Conservation (phyloP, 2,329 filamentous ascomycete genomes). For the Clonostachys chloroleuca region DNA sequence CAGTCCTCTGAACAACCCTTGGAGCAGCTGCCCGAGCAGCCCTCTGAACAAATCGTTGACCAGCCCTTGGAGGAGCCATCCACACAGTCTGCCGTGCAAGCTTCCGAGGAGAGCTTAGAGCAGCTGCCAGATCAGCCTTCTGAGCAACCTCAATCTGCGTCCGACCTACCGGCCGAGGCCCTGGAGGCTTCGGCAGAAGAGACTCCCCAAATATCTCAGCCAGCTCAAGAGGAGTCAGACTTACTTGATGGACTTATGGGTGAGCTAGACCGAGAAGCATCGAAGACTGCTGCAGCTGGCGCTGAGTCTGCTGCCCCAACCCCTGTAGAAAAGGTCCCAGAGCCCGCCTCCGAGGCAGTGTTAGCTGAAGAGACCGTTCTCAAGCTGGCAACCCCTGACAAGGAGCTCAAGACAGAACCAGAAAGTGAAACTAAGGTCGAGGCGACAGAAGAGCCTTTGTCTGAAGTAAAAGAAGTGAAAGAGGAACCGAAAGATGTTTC, state of each 20-base stretch:
- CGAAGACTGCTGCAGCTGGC: neutral
- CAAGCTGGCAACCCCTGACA: too few relatives aligned
- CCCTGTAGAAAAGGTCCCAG: too few relatives aligned
- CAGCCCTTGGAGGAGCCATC: neutral
- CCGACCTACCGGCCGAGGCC: neutral
- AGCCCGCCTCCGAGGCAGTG: too few relatives aligned
- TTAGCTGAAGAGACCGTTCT: too few relatives aligned
- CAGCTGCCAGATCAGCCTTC: neutral
- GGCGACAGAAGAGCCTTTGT: too few relatives aligned
- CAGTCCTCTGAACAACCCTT: neutral
- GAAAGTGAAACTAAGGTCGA: too few relatives aligned
- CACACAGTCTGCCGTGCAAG: too few relatives aligned
- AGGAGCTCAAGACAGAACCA: too few relatives aligned
- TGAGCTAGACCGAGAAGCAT: slow-evolving; percentile 33
- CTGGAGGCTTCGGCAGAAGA: neutral
- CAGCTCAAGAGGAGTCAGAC: slow-evolving; percentile 31
- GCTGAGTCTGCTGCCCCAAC: too few relatives aligned
- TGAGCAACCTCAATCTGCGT: neutral
- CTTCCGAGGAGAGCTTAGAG: neutral
- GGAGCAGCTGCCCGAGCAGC: neutral
- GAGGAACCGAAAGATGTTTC: too few relatives aligned
- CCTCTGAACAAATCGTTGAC: neutral
- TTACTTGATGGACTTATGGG: slow-evolving; percentile 39
- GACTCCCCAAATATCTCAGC: slow-evolving; percentile 3
- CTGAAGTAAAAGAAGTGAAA: too few relatives aligned